A percentile compares a stretch with the other conserved stretches of the same genome.
phyloP scores from a whole-genome alignment of 75 land plant species.

The Selaginella moellendorffii region DNA sequence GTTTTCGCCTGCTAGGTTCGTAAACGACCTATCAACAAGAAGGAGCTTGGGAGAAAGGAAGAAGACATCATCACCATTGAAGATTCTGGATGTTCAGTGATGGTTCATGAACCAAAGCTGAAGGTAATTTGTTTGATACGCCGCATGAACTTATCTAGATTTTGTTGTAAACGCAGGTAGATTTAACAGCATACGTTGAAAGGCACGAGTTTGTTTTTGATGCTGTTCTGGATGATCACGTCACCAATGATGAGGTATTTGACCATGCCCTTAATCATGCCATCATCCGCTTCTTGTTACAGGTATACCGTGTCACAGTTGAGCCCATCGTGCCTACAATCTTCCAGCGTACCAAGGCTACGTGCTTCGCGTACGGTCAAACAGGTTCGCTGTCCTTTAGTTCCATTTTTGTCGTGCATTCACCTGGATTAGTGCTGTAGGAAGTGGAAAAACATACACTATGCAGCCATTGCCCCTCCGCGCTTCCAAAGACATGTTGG shows the following conservation, averaged over 20 bases:
- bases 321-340: conserved; percentile 90
- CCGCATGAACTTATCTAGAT: neutral
- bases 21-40: conserved; percentile 82
- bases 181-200: conserved; percentile 85
- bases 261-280: too few relatives aligned
- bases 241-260: conserved; percentile 84
- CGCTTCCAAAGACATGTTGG: conserved; percentile 76
- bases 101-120: conserved; percentile 82
- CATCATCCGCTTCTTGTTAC: too few relatives aligned
- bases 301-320: conserved; percentile 92
- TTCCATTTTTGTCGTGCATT: too few relatives aligned
- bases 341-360: conserved; percentile 89
- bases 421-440: conserved; percentile 18
- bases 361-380: conserved; percentile 99
- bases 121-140: too few relatives aligned
- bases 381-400: conserved; percentile 81
- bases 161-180: conserved; percentile 45
- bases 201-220: conserved; percentile 97
- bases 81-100: conserved; percentile 37
- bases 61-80: conserved; percentile 62
- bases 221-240: conserved; percentile 94
- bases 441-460: conserved; percentile 96
- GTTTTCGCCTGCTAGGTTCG: conserved; percentile 54
- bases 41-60: conserved; percentile 71
- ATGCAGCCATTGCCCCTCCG: conserved; percentile 93